phyloP scores from a whole-genome alignment of 2,329 filamentous ascomycete genomes.

The Penicillium corylophilum region DNA sequence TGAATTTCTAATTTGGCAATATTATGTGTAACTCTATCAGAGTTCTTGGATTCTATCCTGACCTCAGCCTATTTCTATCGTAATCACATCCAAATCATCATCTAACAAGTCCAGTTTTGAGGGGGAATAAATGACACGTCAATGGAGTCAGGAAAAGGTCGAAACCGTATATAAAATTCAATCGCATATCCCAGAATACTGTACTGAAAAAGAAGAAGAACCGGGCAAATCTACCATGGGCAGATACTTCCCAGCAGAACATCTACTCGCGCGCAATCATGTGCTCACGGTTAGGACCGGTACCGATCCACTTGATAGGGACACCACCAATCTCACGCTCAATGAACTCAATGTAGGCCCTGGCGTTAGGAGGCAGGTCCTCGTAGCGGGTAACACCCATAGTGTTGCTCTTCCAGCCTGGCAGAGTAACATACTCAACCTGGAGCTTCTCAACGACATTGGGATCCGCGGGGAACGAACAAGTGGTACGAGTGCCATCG shows the following conservation, averaged over 20 bases:
- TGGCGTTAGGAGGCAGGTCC: conserved; percentile 57
- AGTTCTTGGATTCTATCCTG: not conserved
- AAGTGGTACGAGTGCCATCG: conserved; percentile 50
- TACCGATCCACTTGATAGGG: conserved; percentile 62
- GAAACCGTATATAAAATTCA: conserved; percentile 16
- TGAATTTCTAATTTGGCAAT: conserved; percentile 1
- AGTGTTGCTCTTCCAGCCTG: conserved; percentile 62
- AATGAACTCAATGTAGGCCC: conserved; percentile 62
- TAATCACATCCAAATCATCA: conserved; percentile 1
- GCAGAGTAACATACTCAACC: conserved; percentile 59
- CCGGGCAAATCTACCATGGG: conserved; percentile 9
- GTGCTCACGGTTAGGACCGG: conserved; percentile 60
- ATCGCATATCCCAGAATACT: conserved; percentile 21
- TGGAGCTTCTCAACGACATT: conserved; percentile 54
- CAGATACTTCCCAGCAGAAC: conserved; percentile 12
- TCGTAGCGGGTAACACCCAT: conserved; percentile 58
- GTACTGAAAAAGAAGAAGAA: conserved; percentile 8
- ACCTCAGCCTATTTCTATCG: not conserved
- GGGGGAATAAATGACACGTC: conserved; percentile 16
- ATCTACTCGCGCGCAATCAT: conserved; percentile 55
- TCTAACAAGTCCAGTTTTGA: conserved; percentile 12
- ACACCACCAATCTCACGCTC: conserved; percentile 57
- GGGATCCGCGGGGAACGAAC: conserved; percentile 59
- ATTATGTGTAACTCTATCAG: conserved; percentile 5
- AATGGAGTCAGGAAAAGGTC: conserved; percentile 5